Base-by-base conservation (phyloP, 1,284 basidiomycete genomes). In the Papiliotrema flavescens region DNA sequence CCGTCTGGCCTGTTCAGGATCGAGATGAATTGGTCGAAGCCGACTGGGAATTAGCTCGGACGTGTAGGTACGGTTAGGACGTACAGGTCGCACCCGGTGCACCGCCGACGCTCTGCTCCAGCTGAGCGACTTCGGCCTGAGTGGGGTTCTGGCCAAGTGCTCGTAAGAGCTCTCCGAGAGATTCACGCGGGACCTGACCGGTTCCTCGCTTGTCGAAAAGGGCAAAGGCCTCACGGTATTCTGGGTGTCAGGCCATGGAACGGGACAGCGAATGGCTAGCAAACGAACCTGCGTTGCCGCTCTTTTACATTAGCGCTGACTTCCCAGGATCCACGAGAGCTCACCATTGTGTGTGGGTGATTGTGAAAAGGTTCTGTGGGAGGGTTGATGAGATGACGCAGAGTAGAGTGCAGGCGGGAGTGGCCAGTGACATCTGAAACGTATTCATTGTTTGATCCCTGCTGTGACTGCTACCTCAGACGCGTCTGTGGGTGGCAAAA, bases 131-230 rank as follows among this genome's bases (percentile, higher is more conserved):
- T 77, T 98, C 93, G 24, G 90, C 88, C 76, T 98, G 95, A 0
- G 96, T 98, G 6, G 95, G 95, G 76, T 98, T 98, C 80, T 98
- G 95, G 1, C 96, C 96, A 1, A 98, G 80, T 0, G 93, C 92
- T 48, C 96, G 86, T 19, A 98, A 80, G 7, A 98, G 84, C 77
- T 98, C 95, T n/a, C 95, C 95, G 1, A 98, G 81, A 0, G 86
- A 88, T 64, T 94, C 90, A 17, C 89, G 81, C 9, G 90, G 86
- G 35, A 98, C 90, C 41, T 87, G 82, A 19, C 93, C 92, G 2
- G 89, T 90, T 32, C 95, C 94, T 67, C 87, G 87, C 81, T 98
- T 98, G 81, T 98, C 95, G 74, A 98, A 98, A 24, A 98, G 86
- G 34, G 93, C 92, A 71, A 98, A 97, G 5, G 94, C 94, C 77